Conservation (phyloP, 2,329 filamentous ascomycete genomes). For the Ophiocordyceps camponoti-saundersi region DNA sequence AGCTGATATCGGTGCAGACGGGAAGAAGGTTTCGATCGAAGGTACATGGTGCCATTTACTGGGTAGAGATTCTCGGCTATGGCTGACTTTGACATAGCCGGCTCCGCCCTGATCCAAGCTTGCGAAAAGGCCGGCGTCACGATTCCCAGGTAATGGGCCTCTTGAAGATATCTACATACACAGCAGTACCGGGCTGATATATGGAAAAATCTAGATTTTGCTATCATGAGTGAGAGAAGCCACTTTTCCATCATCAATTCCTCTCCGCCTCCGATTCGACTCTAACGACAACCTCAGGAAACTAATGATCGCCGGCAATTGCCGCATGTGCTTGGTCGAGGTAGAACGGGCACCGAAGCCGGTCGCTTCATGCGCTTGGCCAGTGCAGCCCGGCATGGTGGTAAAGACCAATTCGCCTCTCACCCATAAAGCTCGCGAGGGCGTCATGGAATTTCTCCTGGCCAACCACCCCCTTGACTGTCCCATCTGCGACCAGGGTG, state of each 20-base stretch:
- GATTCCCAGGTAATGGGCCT: conserved; percentile 53
- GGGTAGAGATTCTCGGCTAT: background rate
- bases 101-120: conserved; percentile 93
- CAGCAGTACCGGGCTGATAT: conserved; percentile 6
- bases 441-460: conserved; percentile 96
- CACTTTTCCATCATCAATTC: background rate
- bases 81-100: conserved; percentile 45
- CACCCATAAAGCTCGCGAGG: conserved; percentile 93
- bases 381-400: conserved; percentile 95
- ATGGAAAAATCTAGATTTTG: conserved; percentile 65
- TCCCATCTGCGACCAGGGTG: conserved; percentile 96
- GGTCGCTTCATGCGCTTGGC: conserved; percentile 96
- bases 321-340: conserved; percentile 98
- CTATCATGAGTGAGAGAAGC: conserved; percentile 72
- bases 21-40: conserved; percentile 96
- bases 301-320: conserved; percentile 97
- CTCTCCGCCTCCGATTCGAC: conserved; percentile 8
- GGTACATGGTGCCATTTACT: conserved; percentile 33
- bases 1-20: conserved; percentile 44
- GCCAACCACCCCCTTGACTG: conserved; percentile 94
- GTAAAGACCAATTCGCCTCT: conserved; percentile 96
- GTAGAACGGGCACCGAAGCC: conserved; percentile 94
- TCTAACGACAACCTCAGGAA: conserved; percentile 47
- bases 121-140: conserved; percentile 94
- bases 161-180: background rate